A percentile compares a stretch with the other conserved stretches of the same genome.
phyloP scores from a whole-genome alignment of 306 rosid genomes.

The Sicyos edulis region DNA sequence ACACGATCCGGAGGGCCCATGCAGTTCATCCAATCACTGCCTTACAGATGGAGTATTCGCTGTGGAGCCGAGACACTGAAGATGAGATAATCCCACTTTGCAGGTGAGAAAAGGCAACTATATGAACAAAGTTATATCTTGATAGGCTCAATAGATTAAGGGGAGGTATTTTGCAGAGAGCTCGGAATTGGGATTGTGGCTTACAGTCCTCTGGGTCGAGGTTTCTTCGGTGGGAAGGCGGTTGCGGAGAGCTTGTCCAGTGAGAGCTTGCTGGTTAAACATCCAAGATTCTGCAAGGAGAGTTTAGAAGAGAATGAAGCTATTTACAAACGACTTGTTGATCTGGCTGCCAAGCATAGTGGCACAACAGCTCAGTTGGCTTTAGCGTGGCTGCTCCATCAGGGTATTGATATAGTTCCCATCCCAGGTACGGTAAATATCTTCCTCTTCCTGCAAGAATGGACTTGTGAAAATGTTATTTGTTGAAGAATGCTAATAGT shows the following conservation, averaged over 20 bases:
- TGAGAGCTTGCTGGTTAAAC: conserved; percentile 27
- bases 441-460: background rate
- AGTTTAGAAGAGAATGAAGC: conserved; percentile 39
- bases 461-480: background rate
- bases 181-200: conserved; percentile 77
- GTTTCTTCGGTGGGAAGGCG: conserved; percentile 66
- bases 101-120: conserved; percentile 30
- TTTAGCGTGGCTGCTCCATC: conserved; percentile 59
- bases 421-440: conserved; percentile 30
- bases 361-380: conserved; percentile 51
- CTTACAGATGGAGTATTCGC: conserved; percentile 72
- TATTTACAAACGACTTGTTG: conserved; percentile 37
- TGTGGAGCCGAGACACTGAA: conserved; percentile 67
- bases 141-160: background rate
- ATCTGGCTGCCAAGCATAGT: conserved; percentile 34
- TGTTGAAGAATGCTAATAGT: background rate
- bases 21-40: conserved; percentile 73
- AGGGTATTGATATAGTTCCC: conserved; percentile 49
- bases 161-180: conserved; percentile 34
- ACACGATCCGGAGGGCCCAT: conserved; percentile 73
- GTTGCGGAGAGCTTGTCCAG: conserved; percentile 19
- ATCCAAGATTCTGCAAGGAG: conserved; percentile 52
- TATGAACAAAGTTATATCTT: background rate
- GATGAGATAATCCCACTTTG: conserved; percentile 61
- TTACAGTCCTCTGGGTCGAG: conserved; percentile 65